These are phyloP conservation scores for Xylaria venustula DNA, from an alignment of 495 filamentous ascomycete genomes.

Conservation along the genomic window DNA sequence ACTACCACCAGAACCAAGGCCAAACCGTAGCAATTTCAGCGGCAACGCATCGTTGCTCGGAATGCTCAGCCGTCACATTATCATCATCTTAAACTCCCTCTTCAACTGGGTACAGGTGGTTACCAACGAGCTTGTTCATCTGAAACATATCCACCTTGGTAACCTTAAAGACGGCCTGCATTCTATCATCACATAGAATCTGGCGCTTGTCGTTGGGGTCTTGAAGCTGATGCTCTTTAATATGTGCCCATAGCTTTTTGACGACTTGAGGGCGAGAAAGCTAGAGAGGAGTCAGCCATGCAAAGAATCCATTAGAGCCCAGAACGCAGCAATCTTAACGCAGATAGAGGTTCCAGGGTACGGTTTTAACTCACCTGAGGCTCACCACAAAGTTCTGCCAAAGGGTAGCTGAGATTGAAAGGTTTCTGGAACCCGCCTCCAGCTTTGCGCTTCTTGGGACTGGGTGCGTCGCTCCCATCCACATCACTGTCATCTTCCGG, in stretches of 20 bases:
- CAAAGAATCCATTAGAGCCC: background rate
- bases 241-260: constrained; percentile 92
- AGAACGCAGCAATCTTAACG: background rate
- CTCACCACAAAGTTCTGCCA: constrained; percentile 57
- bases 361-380: constrained; percentile 46
- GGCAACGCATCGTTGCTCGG: background rate
- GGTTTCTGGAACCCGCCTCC: constrained; percentile 53
- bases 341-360: background rate
- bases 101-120: constrained; percentile 55
- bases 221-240: constrained; percentile 82
- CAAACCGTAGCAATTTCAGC: too few species aligned
- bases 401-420: constrained; percentile 48
- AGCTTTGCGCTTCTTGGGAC: constrained; percentile 48
- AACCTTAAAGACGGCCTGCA: constrained; percentile 87
- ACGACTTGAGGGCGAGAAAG: constrained; percentile 92
- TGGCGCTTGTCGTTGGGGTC: constrained; percentile 88
- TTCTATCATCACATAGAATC: constrained; percentile 85
- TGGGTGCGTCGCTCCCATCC: constrained; percentile 57
- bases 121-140: constrained; percentile 72
- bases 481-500: constrained; percentile 78
- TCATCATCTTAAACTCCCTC: constrained; percentile 28
- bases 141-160: constrained; percentile 96
- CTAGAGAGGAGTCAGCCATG: constrained; percentile 39
- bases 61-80: background rate
- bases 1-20: background rate